Evolutionary conservation across 129 eudicot species (phyloP).

Genomic region (Lactuca saligna): DNA sequence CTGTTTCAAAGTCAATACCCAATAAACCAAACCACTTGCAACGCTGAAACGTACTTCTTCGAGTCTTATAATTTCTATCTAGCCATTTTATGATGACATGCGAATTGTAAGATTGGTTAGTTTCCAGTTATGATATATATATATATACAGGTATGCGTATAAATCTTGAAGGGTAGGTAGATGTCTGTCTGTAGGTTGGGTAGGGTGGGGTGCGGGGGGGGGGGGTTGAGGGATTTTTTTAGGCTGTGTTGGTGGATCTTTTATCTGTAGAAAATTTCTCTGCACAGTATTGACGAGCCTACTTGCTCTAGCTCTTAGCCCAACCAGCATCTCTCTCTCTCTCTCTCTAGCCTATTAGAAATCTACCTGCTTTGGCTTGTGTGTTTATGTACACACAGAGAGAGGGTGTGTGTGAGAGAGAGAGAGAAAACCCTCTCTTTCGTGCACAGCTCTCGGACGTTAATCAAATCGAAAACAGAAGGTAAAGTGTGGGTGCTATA

Average conservation of each 20-base stretch:
- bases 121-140: constrained; percentile 1
- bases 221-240: neutral
- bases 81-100: constrained; percentile 12
- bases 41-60: neutral
- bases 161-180: neutral
- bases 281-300: constrained; percentile 42
- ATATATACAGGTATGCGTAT: neutral
- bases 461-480: constrained; percentile 80
- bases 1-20: neutral
- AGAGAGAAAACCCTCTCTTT: constrained; percentile 42
- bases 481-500: constrained; percentile 22
- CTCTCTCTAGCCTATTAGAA: constrained; percentile 6
- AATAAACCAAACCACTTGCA: neutral
- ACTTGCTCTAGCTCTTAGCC: constrained; percentile 24
- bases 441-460: constrained; percentile 65
- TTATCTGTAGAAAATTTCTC: constrained; percentile 20
- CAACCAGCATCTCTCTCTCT: neutral
- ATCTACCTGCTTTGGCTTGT: constrained; percentile 12
- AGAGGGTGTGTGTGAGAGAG: neutral
- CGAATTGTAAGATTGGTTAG: neutral
- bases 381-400: constrained; percentile 20
- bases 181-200: neutral
- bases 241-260: constrained; percentile 38
- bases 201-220: constrained; percentile 16
- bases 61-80: neutral